Percentiles rank a stretch among this genome's conserved stretches.
Evolutionary conservation across 768 basidiomycete genomes (phyloP).

Genomic region (Ramaria sp.): DNA sequence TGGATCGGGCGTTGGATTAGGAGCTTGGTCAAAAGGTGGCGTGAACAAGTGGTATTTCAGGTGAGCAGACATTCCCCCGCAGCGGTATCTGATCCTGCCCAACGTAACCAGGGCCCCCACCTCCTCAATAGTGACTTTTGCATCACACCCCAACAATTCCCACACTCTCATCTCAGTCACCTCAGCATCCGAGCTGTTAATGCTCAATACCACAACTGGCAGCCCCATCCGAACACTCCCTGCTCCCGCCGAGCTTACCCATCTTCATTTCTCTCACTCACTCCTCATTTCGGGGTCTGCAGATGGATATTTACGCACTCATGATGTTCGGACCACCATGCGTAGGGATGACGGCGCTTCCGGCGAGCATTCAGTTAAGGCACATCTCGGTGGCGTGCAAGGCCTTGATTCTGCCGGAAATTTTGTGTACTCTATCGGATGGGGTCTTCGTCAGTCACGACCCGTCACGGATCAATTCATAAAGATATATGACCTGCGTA

Average conservation of each 20-base stretch:
- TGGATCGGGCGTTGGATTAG: constrained; percentile 50
- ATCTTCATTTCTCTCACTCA: constrained; percentile 57
- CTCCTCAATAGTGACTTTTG: constrained; percentile 1
- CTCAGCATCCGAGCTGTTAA: constrained; percentile 45
- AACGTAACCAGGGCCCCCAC: constrained; percentile 33
- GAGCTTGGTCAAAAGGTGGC: constrained; percentile 78
- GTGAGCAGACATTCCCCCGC: constrained; percentile 28
- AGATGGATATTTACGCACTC: constrained; percentile 64
- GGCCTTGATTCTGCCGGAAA: constrained; percentile 74
- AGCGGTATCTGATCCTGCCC: background rate
- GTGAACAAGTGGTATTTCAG: constrained; percentile 73
- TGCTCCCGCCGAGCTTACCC: constrained; percentile 47
- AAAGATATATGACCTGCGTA: constrained; percentile 85
- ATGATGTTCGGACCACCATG: constrained; percentile 55
- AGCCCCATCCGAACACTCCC: constrained; percentile 43
- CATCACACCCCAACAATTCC: constrained; percentile 28
- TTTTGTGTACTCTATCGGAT: constrained; percentile 78
- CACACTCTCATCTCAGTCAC: constrained; percentile 52
- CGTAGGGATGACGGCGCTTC: constrained; percentile 27
- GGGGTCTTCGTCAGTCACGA: constrained; percentile 78
- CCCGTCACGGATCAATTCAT: constrained; percentile 87
- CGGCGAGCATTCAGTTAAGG: constrained; percentile 48
- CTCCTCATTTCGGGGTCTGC: constrained; percentile 54
- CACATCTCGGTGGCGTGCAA: constrained; percentile 74
- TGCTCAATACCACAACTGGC: constrained; percentile 71